Evolutionary conservation across 106 monocot species (phyloP), one percentile per base, ranked within the genome.

Genomic region (Allium cepa): DNA sequence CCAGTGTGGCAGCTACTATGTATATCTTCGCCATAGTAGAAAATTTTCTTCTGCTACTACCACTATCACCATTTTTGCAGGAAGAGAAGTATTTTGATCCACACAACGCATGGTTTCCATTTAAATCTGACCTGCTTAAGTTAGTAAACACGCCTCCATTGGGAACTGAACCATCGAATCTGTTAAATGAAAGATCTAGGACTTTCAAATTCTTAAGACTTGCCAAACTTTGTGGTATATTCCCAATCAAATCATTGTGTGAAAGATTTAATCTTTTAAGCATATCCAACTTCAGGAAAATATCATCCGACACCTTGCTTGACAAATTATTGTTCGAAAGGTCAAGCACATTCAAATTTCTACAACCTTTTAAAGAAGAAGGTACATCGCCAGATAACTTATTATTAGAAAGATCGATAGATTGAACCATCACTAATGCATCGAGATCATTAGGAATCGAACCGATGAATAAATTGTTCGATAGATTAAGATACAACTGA

Each of bases 121-220:
- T 71, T 56, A 96, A 63, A 64, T 79, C 84, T 0, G 81, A 73
- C 17, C 48, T 46, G 13, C 67, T 57, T 63, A 92, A 49, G 26
- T 47, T 79, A 26, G 18, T 51, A 69, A 96, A 96, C 17, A 88
- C 64, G 11, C 91, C 95, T 47, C 14, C 15, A 12, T 76, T 28
- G 14, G 91, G 95, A 18, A 91, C 69, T 8, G 80, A 73, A 13
- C 95, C 95, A 72, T 84, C 71, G 1, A 95, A 71, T 50, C 61
- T 66, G 64, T 95, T 91, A 77, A 79, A 91, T 1, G 91, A 91
- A 53, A 96, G 77, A 72, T 96, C 86, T 49, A 96, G 81, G n/a
- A 67, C 59, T 52, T 50, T 72, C n/a, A 96, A 70, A 11, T 75
- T 74, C 4, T 83, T 70, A 45, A 91, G 70, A 26, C 80, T 91